These are phyloP conservation scores for Aspergillus chevalieri DNA, from an alignment of 2,329 filamentous ascomycete genomes.

Conservation along the genomic window DNA sequence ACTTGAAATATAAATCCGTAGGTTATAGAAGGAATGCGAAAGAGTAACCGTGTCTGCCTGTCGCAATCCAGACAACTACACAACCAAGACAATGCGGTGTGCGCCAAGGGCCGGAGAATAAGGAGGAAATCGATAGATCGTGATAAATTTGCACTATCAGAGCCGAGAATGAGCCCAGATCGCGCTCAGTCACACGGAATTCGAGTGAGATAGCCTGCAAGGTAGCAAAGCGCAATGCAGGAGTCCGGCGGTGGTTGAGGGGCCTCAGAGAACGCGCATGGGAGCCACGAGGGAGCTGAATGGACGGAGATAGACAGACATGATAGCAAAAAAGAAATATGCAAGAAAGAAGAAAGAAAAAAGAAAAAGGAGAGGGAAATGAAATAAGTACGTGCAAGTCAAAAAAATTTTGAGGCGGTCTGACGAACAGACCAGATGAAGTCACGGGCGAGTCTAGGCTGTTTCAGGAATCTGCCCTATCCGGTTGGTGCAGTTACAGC, in stretches of 20 bases:
- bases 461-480: not conserved
- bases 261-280: not conserved
- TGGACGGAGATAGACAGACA: not conserved
- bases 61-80: too few species aligned
- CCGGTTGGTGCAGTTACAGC: not conserved
- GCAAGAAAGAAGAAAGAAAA: slow-evolving; percentile 1
- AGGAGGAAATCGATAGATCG: too few species aligned
- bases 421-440: not conserved
- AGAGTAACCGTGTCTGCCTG: too few species aligned
- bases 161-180: not conserved
- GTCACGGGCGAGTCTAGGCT: not conserved
- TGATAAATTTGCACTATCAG: too few species aligned
- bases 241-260: not conserved
- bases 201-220: not conserved
- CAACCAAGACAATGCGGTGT: too few species aligned
- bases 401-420: not conserved
- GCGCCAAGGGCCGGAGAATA: too few species aligned
- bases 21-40: not conserved
- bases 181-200: not conserved
- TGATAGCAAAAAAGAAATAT: not conserved
- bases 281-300: not conserved
- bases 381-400: slow-evolving; percentile 2
- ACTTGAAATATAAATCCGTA: not conserved
- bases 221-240: slow-evolving; percentile 11
- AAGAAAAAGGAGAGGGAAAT: slow-evolving; percentile 1